These are phyloP conservation scores for Metarhizium humberi DNA, from an alignment of 2,329 filamentous ascomycete genomes.

Conservation along the genomic window DNA sequence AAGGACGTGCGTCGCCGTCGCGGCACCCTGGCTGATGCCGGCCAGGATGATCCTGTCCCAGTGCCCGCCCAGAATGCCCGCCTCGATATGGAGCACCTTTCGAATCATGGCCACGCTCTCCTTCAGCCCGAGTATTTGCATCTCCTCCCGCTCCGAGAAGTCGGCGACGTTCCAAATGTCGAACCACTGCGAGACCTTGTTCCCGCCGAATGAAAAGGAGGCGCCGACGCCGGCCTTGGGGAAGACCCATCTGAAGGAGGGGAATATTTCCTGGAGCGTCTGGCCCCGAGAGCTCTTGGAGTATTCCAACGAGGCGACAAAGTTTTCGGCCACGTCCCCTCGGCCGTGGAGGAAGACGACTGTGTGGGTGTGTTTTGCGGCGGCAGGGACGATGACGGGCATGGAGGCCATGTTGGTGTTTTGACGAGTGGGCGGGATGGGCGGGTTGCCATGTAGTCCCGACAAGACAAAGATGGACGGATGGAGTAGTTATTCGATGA, in stretches of 20 bases:
- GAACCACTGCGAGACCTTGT: slow-evolving; percentile 37
- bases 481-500: no score
- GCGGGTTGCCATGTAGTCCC: not conserved
- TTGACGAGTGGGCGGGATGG: not conserved
- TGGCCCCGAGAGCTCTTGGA: slow-evolving; percentile 21
- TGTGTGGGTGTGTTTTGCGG: slow-evolving; percentile 27
- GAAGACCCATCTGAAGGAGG: slow-evolving; percentile 40
- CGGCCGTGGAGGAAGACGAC: slow-evolving; percentile 37
- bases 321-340: slow-evolving; percentile 27
- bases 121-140: slow-evolving; percentile 30
- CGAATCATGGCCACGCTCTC: slow-evolving; percentile 26
- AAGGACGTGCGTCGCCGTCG: slow-evolving; percentile 28
- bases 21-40: slow-evolving; percentile 37
- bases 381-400: slow-evolving; percentile 8
- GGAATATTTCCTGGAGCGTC: slow-evolving; percentile 29
- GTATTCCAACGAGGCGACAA: slow-evolving; percentile 20
- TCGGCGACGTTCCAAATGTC: slow-evolving; percentile 35
- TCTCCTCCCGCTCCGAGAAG: slow-evolving; percentile 30
- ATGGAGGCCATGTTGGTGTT: slow-evolving; percentile 1
- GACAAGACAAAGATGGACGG: not conserved
- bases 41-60: slow-evolving; percentile 31
- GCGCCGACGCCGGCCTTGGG: slow-evolving; percentile 28
- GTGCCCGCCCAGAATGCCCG: slow-evolving; percentile 22
- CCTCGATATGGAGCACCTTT: slow-evolving; percentile 25
- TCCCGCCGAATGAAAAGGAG: slow-evolving; percentile 12